These are phyloP conservation scores for Oryza meridionalis DNA, from an alignment of 176 grass and related monocot species.

Conservation along the genomic window DNA sequence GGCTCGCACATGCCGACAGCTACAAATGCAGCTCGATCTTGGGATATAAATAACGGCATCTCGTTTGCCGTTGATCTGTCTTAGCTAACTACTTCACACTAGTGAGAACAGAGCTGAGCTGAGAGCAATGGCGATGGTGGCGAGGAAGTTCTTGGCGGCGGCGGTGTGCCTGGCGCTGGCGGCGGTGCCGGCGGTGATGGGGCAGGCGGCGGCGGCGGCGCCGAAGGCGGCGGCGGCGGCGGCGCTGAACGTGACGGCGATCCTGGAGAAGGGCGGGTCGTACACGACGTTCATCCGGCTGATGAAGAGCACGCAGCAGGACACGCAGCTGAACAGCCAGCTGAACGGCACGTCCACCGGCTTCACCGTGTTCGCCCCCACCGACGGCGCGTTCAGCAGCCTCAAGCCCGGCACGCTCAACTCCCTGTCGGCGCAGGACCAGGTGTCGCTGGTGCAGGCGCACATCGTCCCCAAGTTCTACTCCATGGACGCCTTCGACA, in stretches of 20 bases:
- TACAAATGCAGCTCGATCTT: not conserved
- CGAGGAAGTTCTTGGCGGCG: not conserved
- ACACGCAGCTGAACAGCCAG: slow-evolving; percentile 78
- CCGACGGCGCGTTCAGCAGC: slow-evolving; percentile 72
- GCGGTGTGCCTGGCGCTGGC: slow-evolving; percentile 29
- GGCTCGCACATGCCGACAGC: slow-evolving; percentile 25
- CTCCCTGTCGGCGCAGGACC: slow-evolving; percentile 64
- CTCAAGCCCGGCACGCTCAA: slow-evolving; percentile 78
- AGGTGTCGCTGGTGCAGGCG: slow-evolving; percentile 72
- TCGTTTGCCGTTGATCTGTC: not conserved
- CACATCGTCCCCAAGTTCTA: slow-evolving; percentile 75
- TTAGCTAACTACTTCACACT: not conserved
- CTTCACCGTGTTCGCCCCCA: slow-evolving; percentile 81
- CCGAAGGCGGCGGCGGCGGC: slow-evolving; percentile 13
- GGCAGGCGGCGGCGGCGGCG: slow-evolving; percentile 43
- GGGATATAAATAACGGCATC: not conserved
- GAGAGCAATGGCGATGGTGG: not conserved
- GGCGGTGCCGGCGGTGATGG: slow-evolving; percentile 18
- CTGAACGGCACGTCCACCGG: slow-evolving; percentile 67
- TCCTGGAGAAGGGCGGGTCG: slow-evolving; percentile 66
- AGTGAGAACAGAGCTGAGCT: not conserved
- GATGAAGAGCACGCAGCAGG: slow-evolving; percentile 67
- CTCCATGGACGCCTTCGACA: slow-evolving; percentile 61
- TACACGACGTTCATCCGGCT: slow-evolving; percentile 72
- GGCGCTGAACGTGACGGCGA: slow-evolving; percentile 68